A percentile compares a stretch with the other conserved stretches of the same genome.
Conservation (phyloP, 2,329 filamentous ascomycete species). For the Trichoderma brevicompactum region DNA sequence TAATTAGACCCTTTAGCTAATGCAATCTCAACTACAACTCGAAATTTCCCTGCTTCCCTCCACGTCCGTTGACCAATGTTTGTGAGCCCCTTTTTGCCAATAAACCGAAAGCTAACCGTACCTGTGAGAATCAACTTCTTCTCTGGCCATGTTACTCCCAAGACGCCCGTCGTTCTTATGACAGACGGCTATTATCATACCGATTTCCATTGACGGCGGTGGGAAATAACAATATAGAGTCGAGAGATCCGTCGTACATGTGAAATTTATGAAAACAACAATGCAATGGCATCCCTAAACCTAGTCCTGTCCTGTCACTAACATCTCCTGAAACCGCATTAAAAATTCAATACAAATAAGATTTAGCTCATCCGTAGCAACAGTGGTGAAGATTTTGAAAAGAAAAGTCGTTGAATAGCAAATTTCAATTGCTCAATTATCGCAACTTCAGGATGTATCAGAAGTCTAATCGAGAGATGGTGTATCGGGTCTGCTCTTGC, state of each 20-base stretch:
- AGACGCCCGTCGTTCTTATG: not conserved
- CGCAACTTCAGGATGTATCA: not conserved
- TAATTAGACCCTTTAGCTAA: conserved; percentile 25
- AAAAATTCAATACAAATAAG: conserved; percentile 10
- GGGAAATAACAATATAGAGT: not conserved
- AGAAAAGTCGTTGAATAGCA: conserved; percentile 6
- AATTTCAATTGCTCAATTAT: not conserved
- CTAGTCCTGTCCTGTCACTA: not conserved
- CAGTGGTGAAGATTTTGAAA: not conserved
- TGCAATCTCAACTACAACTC: conserved; percentile 23
- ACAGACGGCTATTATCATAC: not conserved
- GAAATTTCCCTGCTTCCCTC: not conserved
- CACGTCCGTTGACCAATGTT: not conserved
- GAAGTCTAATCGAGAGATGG: conserved; percentile 9
- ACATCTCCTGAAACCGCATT: not conserved
- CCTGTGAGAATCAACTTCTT: not conserved
- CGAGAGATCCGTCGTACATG: not conserved
- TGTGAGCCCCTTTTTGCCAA: not conserved
- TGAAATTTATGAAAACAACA: not conserved
- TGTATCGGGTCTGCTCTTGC: conserved; percentile 10
- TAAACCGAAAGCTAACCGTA: not conserved
- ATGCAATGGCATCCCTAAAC: not conserved
- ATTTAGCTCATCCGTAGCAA: not conserved
- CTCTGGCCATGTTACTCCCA: not conserved
- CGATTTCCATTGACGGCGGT: not conserved